phyloP scores from a whole-genome alignment of 176 grass and related monocot species.

The Canna indica region DNA sequence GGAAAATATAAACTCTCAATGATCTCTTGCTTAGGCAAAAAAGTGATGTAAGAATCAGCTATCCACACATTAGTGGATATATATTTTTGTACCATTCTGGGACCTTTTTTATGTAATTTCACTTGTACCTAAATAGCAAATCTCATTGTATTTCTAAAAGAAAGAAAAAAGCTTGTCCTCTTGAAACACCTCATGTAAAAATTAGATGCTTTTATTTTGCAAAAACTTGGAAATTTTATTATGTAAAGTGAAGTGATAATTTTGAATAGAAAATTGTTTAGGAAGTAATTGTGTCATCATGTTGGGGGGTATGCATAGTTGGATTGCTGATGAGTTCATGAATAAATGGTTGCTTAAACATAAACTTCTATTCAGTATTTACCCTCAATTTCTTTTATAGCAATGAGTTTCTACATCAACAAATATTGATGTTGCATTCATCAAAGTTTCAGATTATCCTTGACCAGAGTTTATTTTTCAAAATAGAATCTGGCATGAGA shows the following conservation, averaged over 20 bases:
- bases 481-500: neutral
- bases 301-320: no score
- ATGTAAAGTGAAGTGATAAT: neutral
- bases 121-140: neutral
- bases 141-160: neutral
- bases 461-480: neutral
- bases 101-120: neutral
- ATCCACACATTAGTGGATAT: neutral
- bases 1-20: conserved; percentile 1
- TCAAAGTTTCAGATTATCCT: neutral
- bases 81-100: neutral
- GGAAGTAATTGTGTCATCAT: no score
- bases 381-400: no score
- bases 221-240: neutral
- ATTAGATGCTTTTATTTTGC: no score
- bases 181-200: neutral
- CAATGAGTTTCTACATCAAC: no score
- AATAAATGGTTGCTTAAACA: no score
- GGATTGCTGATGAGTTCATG: no score
- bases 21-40: neutral
- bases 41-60: neutral
- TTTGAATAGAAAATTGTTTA: neutral
- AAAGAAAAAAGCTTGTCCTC: neutral
- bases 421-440: no score
- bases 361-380: no score